phyloP scores from a whole-genome alignment of 352 stramenopile genomes.

The Blastocystis sp. region DNA sequence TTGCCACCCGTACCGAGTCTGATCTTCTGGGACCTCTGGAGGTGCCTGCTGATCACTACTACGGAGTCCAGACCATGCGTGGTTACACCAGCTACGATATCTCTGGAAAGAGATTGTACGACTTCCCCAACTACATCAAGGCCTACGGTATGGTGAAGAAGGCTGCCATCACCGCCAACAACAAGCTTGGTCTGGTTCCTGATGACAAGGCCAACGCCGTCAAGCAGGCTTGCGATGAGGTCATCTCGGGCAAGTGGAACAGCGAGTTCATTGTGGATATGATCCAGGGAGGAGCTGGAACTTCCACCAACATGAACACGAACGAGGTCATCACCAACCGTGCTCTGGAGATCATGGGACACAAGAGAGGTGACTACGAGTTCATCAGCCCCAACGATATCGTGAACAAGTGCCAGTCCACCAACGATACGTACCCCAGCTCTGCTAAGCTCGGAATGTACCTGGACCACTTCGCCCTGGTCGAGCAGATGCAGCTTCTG shows the following conservation, averaged over 20 bases:
- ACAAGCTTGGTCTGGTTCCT: conserved; percentile 10
- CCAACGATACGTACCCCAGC: conserved; percentile 67
- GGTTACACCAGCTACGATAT: conserved; percentile 42
- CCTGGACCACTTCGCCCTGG: conserved; percentile 58
- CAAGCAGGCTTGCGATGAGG: conserved; percentile 45
- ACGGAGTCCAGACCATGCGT: conserved; percentile 51
- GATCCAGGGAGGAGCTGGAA: conserved; percentile 80
- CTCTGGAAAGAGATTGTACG: conserved; percentile 28
- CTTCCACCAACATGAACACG: conserved; percentile 96
- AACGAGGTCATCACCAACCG: conserved; percentile 81
- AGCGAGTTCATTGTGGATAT: conserved; percentile 69
- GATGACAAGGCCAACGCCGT: conserved; percentile 29
- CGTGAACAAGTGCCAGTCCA: conserved; percentile 69
- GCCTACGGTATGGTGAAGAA: conserved; percentile 52
- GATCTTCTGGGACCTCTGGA: conserved; percentile 44
- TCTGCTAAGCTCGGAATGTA: conserved; percentile 65
- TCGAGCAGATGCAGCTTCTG: conserved; percentile 56
- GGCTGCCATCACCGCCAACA: conserved; percentile 34
- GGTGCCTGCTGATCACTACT: conserved; percentile 48
- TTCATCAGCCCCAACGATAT: conserved; percentile 67
- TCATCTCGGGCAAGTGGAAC: conserved; percentile 64
- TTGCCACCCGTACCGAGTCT: conserved; percentile 51
- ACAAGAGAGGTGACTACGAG: conserved; percentile 60
- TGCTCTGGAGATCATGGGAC: conserved; percentile 60
- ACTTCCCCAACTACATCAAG: conserved; percentile 52